phyloP scores from a whole-genome alignment of 2,329 filamentous ascomycete genomes.

The Diaporthe helianthi region DNA sequence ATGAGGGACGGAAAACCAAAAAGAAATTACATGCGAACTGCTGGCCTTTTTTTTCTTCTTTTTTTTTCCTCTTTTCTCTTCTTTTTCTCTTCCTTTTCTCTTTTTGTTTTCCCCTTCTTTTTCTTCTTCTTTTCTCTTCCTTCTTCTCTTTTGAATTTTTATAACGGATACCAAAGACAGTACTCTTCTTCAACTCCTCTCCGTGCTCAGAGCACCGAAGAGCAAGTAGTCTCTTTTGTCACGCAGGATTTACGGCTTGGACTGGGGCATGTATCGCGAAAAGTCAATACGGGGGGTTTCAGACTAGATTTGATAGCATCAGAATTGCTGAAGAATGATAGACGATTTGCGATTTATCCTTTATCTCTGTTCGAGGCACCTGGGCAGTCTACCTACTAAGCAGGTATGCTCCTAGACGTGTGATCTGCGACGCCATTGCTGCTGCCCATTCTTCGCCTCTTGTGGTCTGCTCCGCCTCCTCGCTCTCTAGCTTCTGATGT shows the following conservation, averaged over 20 bases:
- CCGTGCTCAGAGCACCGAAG: neutral
- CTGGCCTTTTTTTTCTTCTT: slow-evolving; percentile 15
- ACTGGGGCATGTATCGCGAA: neutral
- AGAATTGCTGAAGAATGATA: neutral
- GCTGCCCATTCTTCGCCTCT: neutral
- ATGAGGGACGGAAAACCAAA: neutral
- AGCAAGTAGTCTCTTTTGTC: neutral
- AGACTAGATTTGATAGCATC: slow-evolving; percentile 4
- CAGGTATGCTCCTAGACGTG: neutral
- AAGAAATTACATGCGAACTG: neutral
- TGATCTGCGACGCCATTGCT: neutral
- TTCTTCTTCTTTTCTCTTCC: too few relatives aligned
- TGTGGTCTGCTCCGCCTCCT: neutral
- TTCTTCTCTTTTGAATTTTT: neutral
- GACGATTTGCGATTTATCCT: neutral
- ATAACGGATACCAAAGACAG: slow-evolving; percentile 30
- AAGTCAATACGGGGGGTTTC: neutral
- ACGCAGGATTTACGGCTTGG: neutral
- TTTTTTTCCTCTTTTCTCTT: too few relatives aligned
- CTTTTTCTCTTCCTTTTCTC: too few relatives aligned
- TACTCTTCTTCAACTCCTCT: neutral
- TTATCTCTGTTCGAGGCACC: neutral
- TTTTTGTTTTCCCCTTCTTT: too few relatives aligned
- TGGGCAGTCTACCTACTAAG: too few relatives aligned
- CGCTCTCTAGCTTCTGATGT: too few relatives aligned